Evolutionary conservation across 1,139 yeast genomes (phyloP).

Genomic region (Sugiyamaella castrensis): DNA sequence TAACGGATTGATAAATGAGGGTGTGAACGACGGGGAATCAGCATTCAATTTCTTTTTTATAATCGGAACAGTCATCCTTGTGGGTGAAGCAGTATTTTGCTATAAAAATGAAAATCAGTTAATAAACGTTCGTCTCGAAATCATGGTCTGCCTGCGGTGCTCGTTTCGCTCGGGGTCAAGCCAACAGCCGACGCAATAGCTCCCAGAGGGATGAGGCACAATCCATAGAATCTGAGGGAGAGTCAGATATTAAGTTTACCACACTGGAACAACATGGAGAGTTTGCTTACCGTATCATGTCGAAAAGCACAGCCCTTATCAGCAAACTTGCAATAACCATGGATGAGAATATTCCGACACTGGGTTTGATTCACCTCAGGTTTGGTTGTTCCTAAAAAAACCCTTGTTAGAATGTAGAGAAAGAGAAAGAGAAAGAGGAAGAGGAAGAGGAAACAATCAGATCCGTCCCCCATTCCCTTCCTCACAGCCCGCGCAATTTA

Average conservation of each 20-base stretch:
- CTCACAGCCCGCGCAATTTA: too few relatives aligned
- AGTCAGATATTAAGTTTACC: too few relatives aligned
- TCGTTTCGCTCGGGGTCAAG: not conserved
- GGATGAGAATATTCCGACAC: slow-evolving; percentile 79
- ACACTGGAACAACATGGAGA: too few relatives aligned
- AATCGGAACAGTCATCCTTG: not conserved
- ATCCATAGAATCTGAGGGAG: too few relatives aligned
- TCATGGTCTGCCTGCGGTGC: not conserved
- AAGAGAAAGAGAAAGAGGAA: too few relatives aligned
- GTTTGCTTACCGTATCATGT: slow-evolving; percentile 44
- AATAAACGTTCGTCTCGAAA: not conserved
- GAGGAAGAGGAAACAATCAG: too few relatives aligned
- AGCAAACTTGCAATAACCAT: slow-evolving; percentile 86
- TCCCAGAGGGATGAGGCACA: too few relatives aligned
- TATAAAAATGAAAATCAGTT: not conserved
- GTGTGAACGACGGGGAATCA: slow-evolving; percentile 67
- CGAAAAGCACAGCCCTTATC: slow-evolving; percentile 86
- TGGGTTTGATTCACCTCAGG: slow-evolving; percentile 62
- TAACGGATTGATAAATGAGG: slow-evolving; percentile 34
- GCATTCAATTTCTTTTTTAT: slow-evolving; percentile 51
- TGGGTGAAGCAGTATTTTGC: too few relatives aligned
- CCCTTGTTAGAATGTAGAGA: too few relatives aligned
- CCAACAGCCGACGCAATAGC: too few relatives aligned
- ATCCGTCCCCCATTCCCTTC: too few relatives aligned
- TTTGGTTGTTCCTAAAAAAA: not conserved